A percentile compares a stretch with the other conserved stretches of the same genome.
These are phyloP conservation scores for Barnettozyma pratensis DNA, from an alignment of 805 yeast species.

Conservation along the genomic window DNA sequence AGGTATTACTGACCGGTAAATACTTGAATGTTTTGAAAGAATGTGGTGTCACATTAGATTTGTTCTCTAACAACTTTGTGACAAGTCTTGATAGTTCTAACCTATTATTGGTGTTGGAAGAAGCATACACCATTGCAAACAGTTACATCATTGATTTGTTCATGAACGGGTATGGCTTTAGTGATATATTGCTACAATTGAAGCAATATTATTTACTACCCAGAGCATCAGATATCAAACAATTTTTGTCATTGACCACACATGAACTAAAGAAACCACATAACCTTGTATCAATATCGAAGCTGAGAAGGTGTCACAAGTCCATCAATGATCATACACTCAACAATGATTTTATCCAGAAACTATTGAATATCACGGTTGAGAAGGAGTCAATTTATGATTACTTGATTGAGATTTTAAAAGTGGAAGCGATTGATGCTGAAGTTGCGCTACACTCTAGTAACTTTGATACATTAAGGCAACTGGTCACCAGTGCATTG, in stretches of 20 bases:
- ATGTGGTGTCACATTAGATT: slow-evolving; percentile 41
- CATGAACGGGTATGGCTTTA: slow-evolving; percentile 54
- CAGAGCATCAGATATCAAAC: slow-evolving; percentile 44
- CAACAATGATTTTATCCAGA: slow-evolving; percentile 20
- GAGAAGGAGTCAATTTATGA: slow-evolving; percentile 35
- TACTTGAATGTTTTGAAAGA: slow-evolving; percentile 66
- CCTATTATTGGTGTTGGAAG: slow-evolving; percentile 50
- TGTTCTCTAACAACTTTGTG: slow-evolving; percentile 22
- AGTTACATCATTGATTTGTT: slow-evolving; percentile 49
- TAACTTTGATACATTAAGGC: slow-evolving; percentile 38
- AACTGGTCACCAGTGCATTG: slow-evolving; percentile 39
- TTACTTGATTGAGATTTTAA: slow-evolving; percentile 46
- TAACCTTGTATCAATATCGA: slow-evolving; percentile 25
- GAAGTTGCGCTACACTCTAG: slow-evolving; percentile 43
- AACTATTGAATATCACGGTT: slow-evolving; percentile 31
- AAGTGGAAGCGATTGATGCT: slow-evolving; percentile 50
- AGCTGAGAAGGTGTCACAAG: slow-evolving; percentile 29
- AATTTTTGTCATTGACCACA: slow-evolving; percentile 45
- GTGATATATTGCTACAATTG: slow-evolving; percentile 40
- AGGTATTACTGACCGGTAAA: slow-evolving; percentile 79
- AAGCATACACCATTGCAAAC: slow-evolving; percentile 68
- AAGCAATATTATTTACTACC: slow-evolving; percentile 55
- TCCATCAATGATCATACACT: slow-evolving; percentile 8
- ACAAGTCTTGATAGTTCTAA: slow-evolving; percentile 34
- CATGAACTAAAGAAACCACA: slow-evolving; percentile 45